phyloP scores from a whole-genome alignment of 75 land plant species.

The Gnetum montanum region DNA sequence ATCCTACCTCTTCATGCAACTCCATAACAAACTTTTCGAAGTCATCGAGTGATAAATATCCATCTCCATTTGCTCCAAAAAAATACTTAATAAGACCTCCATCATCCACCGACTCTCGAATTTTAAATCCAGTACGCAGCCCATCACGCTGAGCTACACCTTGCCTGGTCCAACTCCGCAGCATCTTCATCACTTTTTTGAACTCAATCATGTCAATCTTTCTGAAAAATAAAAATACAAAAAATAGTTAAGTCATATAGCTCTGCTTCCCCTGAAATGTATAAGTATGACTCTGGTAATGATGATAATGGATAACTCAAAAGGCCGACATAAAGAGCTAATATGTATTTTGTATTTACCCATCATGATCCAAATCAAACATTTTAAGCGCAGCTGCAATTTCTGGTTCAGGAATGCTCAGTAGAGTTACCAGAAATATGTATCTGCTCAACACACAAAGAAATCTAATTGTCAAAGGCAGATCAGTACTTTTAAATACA shows the following conservation, averaged over 20 bases:
- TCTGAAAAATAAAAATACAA: slow-evolving; percentile 38
- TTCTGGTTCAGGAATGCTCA: slow-evolving; percentile 84
- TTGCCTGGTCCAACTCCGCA: slow-evolving; percentile 61
- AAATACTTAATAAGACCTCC: slow-evolving; percentile 78
- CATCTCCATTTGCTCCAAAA: slow-evolving; percentile 71
- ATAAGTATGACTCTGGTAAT: neutral
- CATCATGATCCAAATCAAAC: slow-evolving; percentile 82
- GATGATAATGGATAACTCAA: neutral
- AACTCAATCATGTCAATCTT: slow-evolving; percentile 78
- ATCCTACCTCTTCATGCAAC: slow-evolving; percentile 74
- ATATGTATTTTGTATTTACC: too few relatives aligned
- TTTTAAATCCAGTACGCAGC: slow-evolving; percentile 39
- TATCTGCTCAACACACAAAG: slow-evolving; percentile 40
- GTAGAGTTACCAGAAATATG: slow-evolving; percentile 77
- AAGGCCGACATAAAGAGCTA: neutral
- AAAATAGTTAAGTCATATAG: neutral
- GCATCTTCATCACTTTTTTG: slow-evolving; percentile 67
- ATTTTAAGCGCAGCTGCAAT: slow-evolving; percentile 75
- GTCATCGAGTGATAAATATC: slow-evolving; percentile 28
- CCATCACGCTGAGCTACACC: slow-evolving; percentile 59
- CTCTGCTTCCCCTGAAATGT: neutral
- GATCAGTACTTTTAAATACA: too few relatives aligned
- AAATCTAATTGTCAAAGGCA: slow-evolving; percentile 8
- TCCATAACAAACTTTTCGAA: slow-evolving; percentile 63
- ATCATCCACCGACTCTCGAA: slow-evolving; percentile 47